A percentile compares a stretch with the other conserved stretches of the same genome.
Evolutionary conservation across 257 asterid genomes (phyloP).

Genomic region (Nicotiana sylvestris): DNA sequence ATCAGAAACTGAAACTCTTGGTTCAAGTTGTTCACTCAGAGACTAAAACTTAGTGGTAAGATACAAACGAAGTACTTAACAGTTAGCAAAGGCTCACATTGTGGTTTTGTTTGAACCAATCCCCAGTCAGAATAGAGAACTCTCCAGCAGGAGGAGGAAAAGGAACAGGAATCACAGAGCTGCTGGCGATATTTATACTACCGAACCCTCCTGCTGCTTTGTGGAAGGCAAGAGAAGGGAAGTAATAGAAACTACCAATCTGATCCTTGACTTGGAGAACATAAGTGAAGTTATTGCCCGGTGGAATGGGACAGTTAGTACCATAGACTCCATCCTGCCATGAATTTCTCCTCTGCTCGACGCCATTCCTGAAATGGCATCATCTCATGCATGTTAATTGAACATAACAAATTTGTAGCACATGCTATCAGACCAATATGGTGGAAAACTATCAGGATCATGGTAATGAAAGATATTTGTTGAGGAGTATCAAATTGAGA

Average conservation of each 20-base stretch:
- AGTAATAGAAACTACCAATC: slow-evolving; percentile 37
- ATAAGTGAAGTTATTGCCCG: slow-evolving; percentile 36
- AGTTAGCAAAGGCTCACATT: slow-evolving; percentile 11
- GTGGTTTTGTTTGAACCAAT: slow-evolving; percentile 36
- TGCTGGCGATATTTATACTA: slow-evolving; percentile 27
- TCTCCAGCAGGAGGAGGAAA: slow-evolving; percentile 34
- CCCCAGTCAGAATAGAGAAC: slow-evolving; percentile 23
- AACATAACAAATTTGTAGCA: neutral
- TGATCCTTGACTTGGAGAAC: slow-evolving; percentile 38
- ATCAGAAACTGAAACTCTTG: neutral
- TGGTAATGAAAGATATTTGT: neutral
- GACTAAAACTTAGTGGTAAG: neutral
- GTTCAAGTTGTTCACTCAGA: neutral
- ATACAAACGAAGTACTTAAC: too few species aligned
- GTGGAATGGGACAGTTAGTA: slow-evolving; percentile 37
- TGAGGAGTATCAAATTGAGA: neutral
- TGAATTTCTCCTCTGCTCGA: slow-evolving; percentile 39
- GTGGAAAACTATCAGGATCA: neutral
- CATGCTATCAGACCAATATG: neutral
- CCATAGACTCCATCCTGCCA: slow-evolving; percentile 48
- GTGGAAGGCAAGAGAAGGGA: slow-evolving; percentile 39
- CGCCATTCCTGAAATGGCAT: slow-evolving; percentile 29
- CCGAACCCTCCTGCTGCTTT: slow-evolving; percentile 37
- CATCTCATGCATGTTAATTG: neutral
- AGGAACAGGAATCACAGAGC: slow-evolving; percentile 28